Percentiles rank a stretch among this genome's conserved stretches.
These are phyloP conservation scores for Blastomyces percursus DNA, from an alignment of 2,329 filamentous ascomycete species.

Conservation along the genomic window DNA sequence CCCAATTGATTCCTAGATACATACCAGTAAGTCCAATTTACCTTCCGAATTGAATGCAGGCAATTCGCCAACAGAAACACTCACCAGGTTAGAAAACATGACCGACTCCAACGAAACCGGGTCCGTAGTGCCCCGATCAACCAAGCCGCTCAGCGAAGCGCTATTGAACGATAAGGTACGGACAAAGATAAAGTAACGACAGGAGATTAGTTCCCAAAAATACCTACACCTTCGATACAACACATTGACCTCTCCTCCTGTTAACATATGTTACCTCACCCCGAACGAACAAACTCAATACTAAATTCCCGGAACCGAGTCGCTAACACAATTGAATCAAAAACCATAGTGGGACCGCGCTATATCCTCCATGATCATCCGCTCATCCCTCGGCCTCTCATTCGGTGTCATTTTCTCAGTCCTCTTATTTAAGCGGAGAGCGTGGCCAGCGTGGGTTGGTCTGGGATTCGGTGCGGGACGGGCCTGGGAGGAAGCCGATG, in stretches of 20 bases:
- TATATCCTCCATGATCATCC: constrained; percentile 93
- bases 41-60: constrained; percentile 4
- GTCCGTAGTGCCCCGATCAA: constrained; percentile 55
- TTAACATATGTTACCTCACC: neutral
- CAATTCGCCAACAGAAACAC: neutral
- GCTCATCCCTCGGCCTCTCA: constrained; percentile 86
- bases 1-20: constrained; percentile 16
- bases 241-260: neutral
- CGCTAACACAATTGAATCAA: neutral
- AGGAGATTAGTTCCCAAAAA: neutral
- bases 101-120: constrained; percentile 45
- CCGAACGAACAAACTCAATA: no score
- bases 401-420: constrained; percentile 99
- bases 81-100: constrained; percentile 35
- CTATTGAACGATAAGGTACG: constrained; percentile 97
- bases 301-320: neutral
- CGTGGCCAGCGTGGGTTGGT: constrained; percentile 93
- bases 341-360: constrained; percentile 83
- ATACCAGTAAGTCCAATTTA: neutral
- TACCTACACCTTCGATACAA: neutral
- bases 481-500: constrained; percentile 98
- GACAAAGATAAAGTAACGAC: neutral
- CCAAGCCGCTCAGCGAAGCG: constrained; percentile 84
- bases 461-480: constrained; percentile 90
- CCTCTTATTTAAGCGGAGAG: constrained; percentile 92